Base-by-base conservation (phyloP, 2,329 filamentous ascomycete genomes). In the Seiridium unicorne region DNA sequence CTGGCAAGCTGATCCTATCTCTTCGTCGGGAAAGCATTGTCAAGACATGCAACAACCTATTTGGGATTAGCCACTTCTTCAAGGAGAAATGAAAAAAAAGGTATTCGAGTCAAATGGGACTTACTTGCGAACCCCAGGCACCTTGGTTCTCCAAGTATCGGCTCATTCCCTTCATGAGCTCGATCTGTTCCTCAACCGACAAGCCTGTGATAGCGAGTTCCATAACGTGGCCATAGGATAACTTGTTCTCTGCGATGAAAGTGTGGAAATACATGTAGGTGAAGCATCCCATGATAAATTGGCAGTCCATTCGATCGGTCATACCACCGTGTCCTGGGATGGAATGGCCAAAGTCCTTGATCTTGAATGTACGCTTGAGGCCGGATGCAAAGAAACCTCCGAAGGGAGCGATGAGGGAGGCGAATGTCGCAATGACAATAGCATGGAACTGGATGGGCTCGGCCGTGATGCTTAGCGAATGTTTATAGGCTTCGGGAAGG, bases 231-330 rank as follows among this genome's bases (percentile, higher is more conserved):
- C 94, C 95, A 26, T 97, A 89, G 60, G 84, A 92, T 44, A 90
- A 88, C 75, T 94, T 92, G 81, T 97, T 88, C 5, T 92, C 83
- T 3, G 93, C 93, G 70, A 99, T 94, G 75, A 99, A 99, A 71
- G 91, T 95, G 75, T 97, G 93, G 78, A 96, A 99, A 79, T 99
- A 99, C 85, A 99, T 93, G 80, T 93, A 98, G 13, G 94, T 87
- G 70, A 99, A 98, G 77, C 97, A 95, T 7, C 95, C 95, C 95
- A 99, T 99, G 80, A 98, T 98, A 79, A 99, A 99, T 73, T 99
- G 95, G 75, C 95, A 99, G 73, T 99, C 95, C 94, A 99, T 98
- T 63, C 95, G 91, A 74, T 99, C 95, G 13, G 95, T 99, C 79
- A 99, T 98, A 68, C 95, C 95, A 62, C 95, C 95, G 70, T 99